Evolutionary conservation across 208 protist species (phyloP).

Genomic region (Leishmania aethiopica): DNA sequence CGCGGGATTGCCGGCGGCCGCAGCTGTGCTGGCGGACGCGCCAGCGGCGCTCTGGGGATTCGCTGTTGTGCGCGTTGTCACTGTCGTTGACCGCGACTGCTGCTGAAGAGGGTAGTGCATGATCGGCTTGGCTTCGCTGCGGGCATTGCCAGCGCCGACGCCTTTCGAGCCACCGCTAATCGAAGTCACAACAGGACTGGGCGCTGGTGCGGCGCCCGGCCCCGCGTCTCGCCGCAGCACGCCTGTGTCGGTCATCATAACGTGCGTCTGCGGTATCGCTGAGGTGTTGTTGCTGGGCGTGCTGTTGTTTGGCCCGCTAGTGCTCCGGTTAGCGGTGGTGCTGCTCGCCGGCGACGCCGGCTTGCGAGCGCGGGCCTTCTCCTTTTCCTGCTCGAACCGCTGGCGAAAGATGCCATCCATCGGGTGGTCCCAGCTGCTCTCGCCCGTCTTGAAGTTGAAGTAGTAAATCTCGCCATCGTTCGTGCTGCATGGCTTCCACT

Average conservation of each 20-base stretch:
- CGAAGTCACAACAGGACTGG: neutral
- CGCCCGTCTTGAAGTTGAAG: conserved; percentile 96
- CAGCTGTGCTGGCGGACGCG: neutral
- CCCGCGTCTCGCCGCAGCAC: conserved; percentile 15
- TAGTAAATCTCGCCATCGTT: conserved; percentile 94
- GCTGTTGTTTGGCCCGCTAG: neutral
- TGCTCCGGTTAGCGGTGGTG: neutral
- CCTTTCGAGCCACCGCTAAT: neutral
- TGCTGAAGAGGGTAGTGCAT: conserved; percentile 13
- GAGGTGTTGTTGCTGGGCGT: neutral
- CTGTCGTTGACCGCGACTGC: neutral
- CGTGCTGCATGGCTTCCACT: conserved; percentile 95
- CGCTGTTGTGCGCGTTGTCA: neutral
- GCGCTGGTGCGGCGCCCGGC: neutral
- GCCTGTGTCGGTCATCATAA: conserved; percentile 29
- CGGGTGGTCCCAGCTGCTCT: conserved; percentile 96
- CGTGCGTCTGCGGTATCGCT: conserved; percentile 22
- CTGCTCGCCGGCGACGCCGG: neutral
- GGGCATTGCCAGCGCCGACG: neutral
- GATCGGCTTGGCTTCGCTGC: neutral
- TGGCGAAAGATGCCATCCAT: conserved; percentile 90
- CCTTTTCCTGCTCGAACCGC: conserved; percentile 66
- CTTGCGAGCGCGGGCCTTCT: conserved; percentile 24
- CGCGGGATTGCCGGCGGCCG: neutral
- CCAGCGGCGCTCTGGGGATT: neutral